phyloP scores from a whole-genome alignment of 805 yeast species.

The Barnettozyma vustinii region DNA sequence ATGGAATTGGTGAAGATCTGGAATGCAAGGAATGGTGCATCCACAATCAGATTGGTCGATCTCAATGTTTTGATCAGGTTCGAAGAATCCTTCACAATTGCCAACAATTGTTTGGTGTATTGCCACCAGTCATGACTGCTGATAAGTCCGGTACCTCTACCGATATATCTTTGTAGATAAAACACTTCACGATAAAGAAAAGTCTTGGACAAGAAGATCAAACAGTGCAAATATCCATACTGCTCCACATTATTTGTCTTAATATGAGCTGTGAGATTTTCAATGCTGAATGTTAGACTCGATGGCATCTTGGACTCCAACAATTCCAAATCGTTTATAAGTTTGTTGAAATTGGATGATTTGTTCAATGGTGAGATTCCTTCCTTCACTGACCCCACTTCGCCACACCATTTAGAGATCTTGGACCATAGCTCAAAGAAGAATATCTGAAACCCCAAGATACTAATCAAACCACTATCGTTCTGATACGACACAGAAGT shows the following conservation, averaged over 20 bases:
- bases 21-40: conserved; percentile 36
- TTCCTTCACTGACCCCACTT: conserved; percentile 29
- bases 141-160: not conserved
- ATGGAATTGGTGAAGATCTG: conserved; percentile 33
- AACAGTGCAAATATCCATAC: conserved; percentile 32
- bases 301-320: conserved; percentile 25
- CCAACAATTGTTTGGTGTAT: conserved; percentile 23
- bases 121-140: conserved; percentile 28
- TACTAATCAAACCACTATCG: conserved; percentile 14
- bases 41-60: conserved; percentile 28
- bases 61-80: conserved; percentile 23
- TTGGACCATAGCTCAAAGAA: conserved; percentile 34
- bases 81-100: conserved; percentile 26
- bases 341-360: conserved; percentile 25
- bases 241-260: conserved; percentile 28
- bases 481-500: conserved; percentile 1
- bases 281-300: conserved; percentile 21
- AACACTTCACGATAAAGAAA: conserved; percentile 33
- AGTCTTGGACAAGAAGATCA: conserved; percentile 29
- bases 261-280: conserved; percentile 29
- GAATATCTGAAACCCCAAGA: conserved; percentile 27
- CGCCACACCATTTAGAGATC: conserved; percentile 36
- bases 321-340: conserved; percentile 23
- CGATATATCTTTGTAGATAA: conserved; percentile 15
- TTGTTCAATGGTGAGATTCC: conserved; percentile 27